These are phyloP conservation scores for Rhynchosporium agropyri DNA, from an alignment of 2,329 filamentous ascomycete genomes.

Conservation along the genomic window DNA sequence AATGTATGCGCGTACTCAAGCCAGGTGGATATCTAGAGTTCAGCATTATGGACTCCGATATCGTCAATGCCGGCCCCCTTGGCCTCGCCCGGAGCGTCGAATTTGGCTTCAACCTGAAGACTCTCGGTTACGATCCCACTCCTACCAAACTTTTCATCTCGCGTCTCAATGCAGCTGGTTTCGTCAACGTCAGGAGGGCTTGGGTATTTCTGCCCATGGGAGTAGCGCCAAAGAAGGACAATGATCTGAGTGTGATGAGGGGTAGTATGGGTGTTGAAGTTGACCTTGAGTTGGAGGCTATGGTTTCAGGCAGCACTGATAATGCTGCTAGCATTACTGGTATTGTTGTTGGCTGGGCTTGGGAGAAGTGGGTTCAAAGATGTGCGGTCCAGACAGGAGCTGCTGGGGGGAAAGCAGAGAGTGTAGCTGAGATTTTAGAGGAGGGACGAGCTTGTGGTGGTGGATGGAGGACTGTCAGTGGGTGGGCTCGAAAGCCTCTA, in stretches of 20 bases:
- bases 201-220: constrained; percentile 92
- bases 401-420: constrained; percentile 62
- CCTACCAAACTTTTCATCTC: constrained; percentile 81
- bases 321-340: constrained; percentile 76
- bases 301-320: constrained; percentile 68
- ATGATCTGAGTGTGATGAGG: constrained; percentile 46
- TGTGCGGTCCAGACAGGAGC: constrained; percentile 85
- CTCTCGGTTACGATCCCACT: constrained; percentile 83
- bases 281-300: constrained; percentile 61
- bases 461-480: constrained; percentile 63
- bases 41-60: constrained; percentile 83
- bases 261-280: constrained; percentile 47
- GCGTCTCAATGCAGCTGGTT: constrained; percentile 74
- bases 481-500: constrained; percentile 64
- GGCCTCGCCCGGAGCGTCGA: constrained; percentile 85
- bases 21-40: constrained; percentile 94
- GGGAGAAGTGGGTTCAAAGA: constrained; percentile 95
- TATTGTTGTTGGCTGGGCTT: constrained; percentile 83
- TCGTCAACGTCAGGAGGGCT: constrained; percentile 76
- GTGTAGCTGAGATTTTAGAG: constrained; percentile 62
- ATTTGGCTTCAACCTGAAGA: constrained; percentile 88
- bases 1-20: constrained; percentile 87
- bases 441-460: constrained; percentile 62
- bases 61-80: constrained; percentile 79
- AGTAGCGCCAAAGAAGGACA: constrained; percentile 43